Base-by-base conservation (phyloP, 2,329 filamentous ascomycete species). In the Sordariomycetes sp. region DNA sequence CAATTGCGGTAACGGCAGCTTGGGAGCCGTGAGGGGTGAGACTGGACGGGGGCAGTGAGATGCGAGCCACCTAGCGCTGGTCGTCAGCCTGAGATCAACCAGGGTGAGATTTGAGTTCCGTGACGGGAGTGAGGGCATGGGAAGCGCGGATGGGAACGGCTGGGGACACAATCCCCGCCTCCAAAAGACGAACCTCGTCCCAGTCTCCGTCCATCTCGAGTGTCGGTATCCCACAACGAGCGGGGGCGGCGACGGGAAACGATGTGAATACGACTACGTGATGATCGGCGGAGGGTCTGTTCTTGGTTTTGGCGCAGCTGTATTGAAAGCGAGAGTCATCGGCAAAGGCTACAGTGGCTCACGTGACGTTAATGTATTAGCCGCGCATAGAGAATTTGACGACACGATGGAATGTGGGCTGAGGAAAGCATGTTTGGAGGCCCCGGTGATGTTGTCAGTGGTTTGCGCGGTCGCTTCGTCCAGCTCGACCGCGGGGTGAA, bases 1-100 rank as follows among this genome's bases (percentile, higher is more conserved):
- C 87, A 71, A 97, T 82, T 2, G 90, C 87, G 52, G 88, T 87
- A 64, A 90, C 84, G 14, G 50, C 34, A n/a, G 56, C 59, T 84
- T 83, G 24, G 88, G 88, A 51, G 86, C 81, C 66, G 88, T 76
- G 63, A 81, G 81, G 75, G 88, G 85, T 66, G 84, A 78, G 68
- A 83, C 86, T 67, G 88, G 85, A 66, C 7, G 89, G 60, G 35
- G 61, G 25, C 54, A 63, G 59, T 52, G 60, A 60, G 64, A 62
- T 63, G 61, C 63, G 60, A 58, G 63, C 55, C 60, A 60, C 55
- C n/a, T 40, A 55, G 28, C 43, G 60, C 53, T 63, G 59, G 34
- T 37, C 34, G 37, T 57, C 51, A 58, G 55, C n/a, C 40, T 58
- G 55, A 48, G 40, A 60, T 20, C 54, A 24, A 60, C 24, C 54